Evolutionary conservation across 2,329 filamentous ascomycete species (phyloP).

Genomic region (Paradendryphiella salina): DNA sequence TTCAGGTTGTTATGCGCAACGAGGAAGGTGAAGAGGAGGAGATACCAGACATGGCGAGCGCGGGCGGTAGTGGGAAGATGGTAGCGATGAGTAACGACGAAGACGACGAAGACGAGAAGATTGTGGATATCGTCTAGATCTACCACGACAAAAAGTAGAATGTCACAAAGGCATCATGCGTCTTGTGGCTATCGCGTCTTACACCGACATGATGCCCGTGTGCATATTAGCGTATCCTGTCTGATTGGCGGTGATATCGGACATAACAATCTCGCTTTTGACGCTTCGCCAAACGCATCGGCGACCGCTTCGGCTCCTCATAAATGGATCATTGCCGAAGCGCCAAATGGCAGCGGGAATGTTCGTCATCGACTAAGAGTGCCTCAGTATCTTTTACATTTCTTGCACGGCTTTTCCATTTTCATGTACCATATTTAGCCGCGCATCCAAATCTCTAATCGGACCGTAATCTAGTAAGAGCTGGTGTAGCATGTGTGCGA

Average conservation of each 20-base stretch:
- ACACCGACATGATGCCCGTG: background rate
- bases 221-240: background rate
- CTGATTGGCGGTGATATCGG: conserved; percentile 22
- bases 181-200: background rate
- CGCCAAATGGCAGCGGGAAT: background rate
- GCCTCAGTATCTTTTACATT: background rate
- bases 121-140: conserved; percentile 40
- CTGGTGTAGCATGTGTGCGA: conserved; percentile 1
- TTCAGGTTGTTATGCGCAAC: conserved; percentile 84
- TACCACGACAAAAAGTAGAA: background rate
- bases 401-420: background rate
- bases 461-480: background rate
- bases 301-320: conserved; percentile 17
- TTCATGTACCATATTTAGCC: background rate
- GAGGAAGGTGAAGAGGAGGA: conserved; percentile 64
- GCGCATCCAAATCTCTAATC: background rate
- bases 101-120: conserved; percentile 44
- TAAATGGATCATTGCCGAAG: conserved; percentile 1
- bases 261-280: conserved; percentile 9
- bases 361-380: conserved; percentile 17
- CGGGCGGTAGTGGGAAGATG: conserved; percentile 30
- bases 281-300: background rate
- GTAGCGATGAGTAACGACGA: conserved; percentile 37
- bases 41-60: conserved; percentile 34
- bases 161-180: background rate